phyloP scores from a whole-genome alignment of 1,284 basidiomycete species.

The Ceratobasidium sp. region DNA sequence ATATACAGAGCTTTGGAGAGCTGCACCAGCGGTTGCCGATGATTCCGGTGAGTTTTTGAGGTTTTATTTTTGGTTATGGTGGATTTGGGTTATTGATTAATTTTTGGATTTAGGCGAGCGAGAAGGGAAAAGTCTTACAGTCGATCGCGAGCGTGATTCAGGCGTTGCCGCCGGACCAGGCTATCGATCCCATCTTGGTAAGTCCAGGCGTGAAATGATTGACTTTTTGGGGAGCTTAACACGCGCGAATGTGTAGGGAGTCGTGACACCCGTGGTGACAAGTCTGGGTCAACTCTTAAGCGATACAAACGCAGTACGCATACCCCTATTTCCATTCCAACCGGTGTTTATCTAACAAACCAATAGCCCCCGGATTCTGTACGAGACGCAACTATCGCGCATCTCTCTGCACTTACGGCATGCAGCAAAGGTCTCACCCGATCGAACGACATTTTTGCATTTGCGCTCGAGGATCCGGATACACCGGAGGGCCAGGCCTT shows the following conservation, averaged over 20 bases:
- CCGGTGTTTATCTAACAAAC: constrained; percentile 7
- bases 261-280: constrained; percentile 80
- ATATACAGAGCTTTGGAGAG: constrained; percentile 86
- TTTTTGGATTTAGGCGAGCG: constrained; percentile 79
- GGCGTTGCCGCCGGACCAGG: constrained; percentile 81
- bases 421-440: constrained; percentile 87
- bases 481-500: constrained; percentile 65
- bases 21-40: constrained; percentile 80
- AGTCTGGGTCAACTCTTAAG: constrained; percentile 74
- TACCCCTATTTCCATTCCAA: neutral
- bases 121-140: constrained; percentile 89
- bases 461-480: constrained; percentile 69
- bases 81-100: neutral
- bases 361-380: constrained; percentile 77
- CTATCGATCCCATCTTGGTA: constrained; percentile 81
- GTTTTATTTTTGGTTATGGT: neutral
- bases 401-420: constrained; percentile 83
- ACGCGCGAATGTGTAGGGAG: too few species aligned
- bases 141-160: constrained; percentile 92
- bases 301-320: constrained; percentile 65
- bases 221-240: too few species aligned
- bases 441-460: constrained; percentile 71
- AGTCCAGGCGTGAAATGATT: constrained; percentile 48
- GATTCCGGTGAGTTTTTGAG: constrained; percentile 71
- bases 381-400: constrained; percentile 69